These are phyloP conservation scores for Fusarium metavorans DNA, from an alignment of 2,329 filamentous ascomycete genomes.

Conservation along the genomic window DNA sequence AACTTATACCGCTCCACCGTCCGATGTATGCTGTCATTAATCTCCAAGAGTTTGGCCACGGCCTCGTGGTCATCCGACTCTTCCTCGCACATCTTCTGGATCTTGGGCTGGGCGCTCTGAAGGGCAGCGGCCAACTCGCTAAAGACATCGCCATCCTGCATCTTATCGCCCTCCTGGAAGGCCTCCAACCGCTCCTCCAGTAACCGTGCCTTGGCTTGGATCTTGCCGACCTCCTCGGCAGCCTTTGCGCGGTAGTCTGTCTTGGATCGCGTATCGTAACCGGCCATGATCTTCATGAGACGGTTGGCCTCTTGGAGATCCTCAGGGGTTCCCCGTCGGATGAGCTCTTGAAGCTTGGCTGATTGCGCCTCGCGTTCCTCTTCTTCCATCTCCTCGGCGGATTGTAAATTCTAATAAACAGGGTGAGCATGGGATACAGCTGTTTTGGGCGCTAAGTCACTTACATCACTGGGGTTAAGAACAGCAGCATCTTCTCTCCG, in stretches of 20 bases:
- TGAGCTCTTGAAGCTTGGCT: slow-evolving; percentile 97
- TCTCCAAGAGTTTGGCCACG: slow-evolving; percentile 93
- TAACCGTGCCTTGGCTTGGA: slow-evolving; percentile 93
- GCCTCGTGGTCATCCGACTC: slow-evolving; percentile 97
- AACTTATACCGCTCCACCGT: slow-evolving; percentile 96
- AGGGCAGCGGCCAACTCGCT: slow-evolving; percentile 90
- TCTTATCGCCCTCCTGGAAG: slow-evolving; percentile 83
- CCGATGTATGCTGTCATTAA: slow-evolving; percentile 98
- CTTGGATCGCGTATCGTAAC: slow-evolving; percentile 94
- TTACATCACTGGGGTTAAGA: slow-evolving; percentile 94
- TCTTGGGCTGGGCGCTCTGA: slow-evolving; percentile 96
- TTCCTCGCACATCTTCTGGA: slow-evolving; percentile 99
- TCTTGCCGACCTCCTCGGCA: slow-evolving; percentile 92
- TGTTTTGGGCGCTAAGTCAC: slow-evolving; percentile 50
- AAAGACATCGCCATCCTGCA: slow-evolving; percentile 76
- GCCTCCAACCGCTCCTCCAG: slow-evolving; percentile 92
- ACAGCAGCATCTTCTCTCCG: slow-evolving; percentile 95
- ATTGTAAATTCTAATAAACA: slow-evolving; percentile 82
- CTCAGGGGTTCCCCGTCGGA: slow-evolving; percentile 89
- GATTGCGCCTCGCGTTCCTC: slow-evolving; percentile 95
- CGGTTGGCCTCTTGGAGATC: slow-evolving; percentile 97
- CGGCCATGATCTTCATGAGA: slow-evolving; percentile 99
- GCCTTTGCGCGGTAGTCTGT: slow-evolving; percentile 98
- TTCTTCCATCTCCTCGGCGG: slow-evolving; percentile 98
- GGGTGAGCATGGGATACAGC: slow-evolving; percentile 55